Evolutionary conservation across 495 filamentous ascomycete genomes (phyloP).

Genomic region (Aspergillus olivimuriae): DNA sequence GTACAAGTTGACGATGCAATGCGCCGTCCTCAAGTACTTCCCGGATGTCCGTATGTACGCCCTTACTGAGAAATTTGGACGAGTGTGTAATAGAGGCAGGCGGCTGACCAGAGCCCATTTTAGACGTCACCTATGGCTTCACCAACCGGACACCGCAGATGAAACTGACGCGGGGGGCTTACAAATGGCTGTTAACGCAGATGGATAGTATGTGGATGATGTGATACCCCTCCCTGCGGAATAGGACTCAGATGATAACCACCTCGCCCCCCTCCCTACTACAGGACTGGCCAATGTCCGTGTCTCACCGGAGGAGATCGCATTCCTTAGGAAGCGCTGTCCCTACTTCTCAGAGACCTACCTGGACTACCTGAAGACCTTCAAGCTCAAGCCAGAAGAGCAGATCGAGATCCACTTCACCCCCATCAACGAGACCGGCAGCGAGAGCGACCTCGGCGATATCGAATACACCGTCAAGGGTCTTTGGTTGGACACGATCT

Average conservation of each 20-base stretch:
- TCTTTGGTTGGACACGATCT: slow-evolving; percentile 88
- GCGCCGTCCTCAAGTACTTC: slow-evolving; percentile 86
- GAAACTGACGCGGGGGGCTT: slow-evolving; percentile 77
- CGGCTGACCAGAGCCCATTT: slow-evolving; percentile 3
- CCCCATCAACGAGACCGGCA: slow-evolving; percentile 56
- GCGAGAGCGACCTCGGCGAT: slow-evolving; percentile 65
- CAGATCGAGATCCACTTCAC: slow-evolving; percentile 70
- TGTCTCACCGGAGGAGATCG: slow-evolving; percentile 68
- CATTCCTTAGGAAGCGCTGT: slow-evolving; percentile 72
- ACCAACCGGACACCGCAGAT: slow-evolving; percentile 93
- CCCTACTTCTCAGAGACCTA: slow-evolving; percentile 74
- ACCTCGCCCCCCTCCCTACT: not conserved
- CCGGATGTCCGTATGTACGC: slow-evolving; percentile 59
- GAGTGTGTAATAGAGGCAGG: slow-evolving; percentile 9
- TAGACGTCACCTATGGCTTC: slow-evolving; percentile 81
- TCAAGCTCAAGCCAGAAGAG: slow-evolving; percentile 71
- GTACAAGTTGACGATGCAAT: slow-evolving; percentile 99
- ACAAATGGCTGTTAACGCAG: slow-evolving; percentile 77
- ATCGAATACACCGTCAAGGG: slow-evolving; percentile 69
- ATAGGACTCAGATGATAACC: too few species aligned
- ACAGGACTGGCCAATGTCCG: slow-evolving; percentile 72
- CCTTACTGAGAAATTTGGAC: not conserved
- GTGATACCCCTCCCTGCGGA: too few species aligned
- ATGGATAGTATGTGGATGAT: slow-evolving; percentile 61
- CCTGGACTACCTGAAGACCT: slow-evolving; percentile 70